Evolutionary conservation across 2,329 filamentous ascomycete species (phyloP).

Genomic region (Ophiostoma quercus): DNA sequence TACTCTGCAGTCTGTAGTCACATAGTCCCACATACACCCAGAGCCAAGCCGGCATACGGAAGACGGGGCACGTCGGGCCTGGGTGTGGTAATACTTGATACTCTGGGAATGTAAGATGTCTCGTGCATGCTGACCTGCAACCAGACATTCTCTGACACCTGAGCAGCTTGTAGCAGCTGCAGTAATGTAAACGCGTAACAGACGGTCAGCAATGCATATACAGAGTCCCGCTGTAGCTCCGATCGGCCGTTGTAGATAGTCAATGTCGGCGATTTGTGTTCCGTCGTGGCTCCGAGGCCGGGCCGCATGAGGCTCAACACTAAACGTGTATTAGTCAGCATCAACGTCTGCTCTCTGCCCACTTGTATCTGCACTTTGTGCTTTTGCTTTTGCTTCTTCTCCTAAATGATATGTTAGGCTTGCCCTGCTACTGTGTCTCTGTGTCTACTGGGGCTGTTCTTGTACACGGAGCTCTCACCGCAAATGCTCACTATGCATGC

Average conservation of each 20-base stretch:
- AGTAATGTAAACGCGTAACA: too few relatives aligned
- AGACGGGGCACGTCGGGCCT: neutral
- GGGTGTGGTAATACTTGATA: neutral
- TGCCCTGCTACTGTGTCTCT: too few relatives aligned
- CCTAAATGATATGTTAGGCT: too few relatives aligned
- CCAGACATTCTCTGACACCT: neutral
- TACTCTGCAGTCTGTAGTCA: too few relatives aligned
- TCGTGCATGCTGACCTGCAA: neutral
- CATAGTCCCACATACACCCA: neutral
- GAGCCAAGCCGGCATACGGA: constrained; percentile 2
- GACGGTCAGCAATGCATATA: neutral
- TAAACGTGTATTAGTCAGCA: neutral
- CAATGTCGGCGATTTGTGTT: neutral
- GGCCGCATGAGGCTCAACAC: neutral
- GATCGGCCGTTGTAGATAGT: neutral
- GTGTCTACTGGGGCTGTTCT: too few relatives aligned
- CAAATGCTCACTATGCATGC: too few relatives aligned
- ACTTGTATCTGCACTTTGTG: neutral
- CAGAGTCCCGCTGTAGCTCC: neutral
- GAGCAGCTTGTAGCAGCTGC: neutral
- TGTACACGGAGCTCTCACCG: too few relatives aligned
- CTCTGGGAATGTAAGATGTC: neutral
- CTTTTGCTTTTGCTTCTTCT: neutral
- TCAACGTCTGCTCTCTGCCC: neutral
- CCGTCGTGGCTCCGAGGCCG: neutral